Evolutionary conservation across 108 stramenopile genomes (phyloP).

Genomic region (Aurantiochytrium sp.): DNA sequence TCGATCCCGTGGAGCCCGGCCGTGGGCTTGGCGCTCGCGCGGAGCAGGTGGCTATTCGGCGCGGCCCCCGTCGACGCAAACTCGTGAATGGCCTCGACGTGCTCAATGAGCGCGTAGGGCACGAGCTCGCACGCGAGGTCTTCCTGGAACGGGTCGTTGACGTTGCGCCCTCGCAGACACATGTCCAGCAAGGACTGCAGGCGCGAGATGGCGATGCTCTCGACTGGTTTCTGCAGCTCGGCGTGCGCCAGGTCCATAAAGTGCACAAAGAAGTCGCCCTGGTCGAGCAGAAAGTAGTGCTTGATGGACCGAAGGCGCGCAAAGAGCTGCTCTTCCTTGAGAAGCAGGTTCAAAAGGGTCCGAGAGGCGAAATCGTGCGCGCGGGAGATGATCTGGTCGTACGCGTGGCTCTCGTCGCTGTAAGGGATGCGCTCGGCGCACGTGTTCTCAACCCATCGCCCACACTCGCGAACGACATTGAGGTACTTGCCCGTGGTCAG

Average conservation of each 20-base stretch:
- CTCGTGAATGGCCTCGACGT: slow-evolving; percentile 57
- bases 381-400: not conserved
- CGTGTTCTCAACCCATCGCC: not conserved
- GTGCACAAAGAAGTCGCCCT: slow-evolving; percentile 92
- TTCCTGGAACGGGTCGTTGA: not conserved
- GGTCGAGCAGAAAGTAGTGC: slow-evolving; percentile 90
- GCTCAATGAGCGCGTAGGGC: slow-evolving; percentile 44
- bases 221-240: slow-evolving; percentile 65
- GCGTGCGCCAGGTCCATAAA: slow-evolving; percentile 85
- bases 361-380: slow-evolving; percentile 3
- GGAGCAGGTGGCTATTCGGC: not conserved
- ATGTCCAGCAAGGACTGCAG: slow-evolving; percentile 74
- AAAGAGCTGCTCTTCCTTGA: slow-evolving; percentile 36
- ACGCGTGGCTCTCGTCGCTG: not conserved
- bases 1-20: slow-evolving; percentile 74
- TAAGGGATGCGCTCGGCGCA: not conserved
- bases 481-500: not conserved
- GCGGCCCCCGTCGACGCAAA: not conserved
- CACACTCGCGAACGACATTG: slow-evolving; percentile 7
- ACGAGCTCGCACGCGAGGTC: not conserved
- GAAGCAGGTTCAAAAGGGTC: not conserved
- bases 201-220: slow-evolving; percentile 63
- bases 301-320: slow-evolving; percentile 75
- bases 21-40: not conserved
- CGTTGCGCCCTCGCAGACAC: slow-evolving; percentile 41